Evolutionary conservation across 352 stramenopile species (phyloP), one percentile per base, ranked within the genome.

Genomic region (Phytophthora melonis): DNA sequence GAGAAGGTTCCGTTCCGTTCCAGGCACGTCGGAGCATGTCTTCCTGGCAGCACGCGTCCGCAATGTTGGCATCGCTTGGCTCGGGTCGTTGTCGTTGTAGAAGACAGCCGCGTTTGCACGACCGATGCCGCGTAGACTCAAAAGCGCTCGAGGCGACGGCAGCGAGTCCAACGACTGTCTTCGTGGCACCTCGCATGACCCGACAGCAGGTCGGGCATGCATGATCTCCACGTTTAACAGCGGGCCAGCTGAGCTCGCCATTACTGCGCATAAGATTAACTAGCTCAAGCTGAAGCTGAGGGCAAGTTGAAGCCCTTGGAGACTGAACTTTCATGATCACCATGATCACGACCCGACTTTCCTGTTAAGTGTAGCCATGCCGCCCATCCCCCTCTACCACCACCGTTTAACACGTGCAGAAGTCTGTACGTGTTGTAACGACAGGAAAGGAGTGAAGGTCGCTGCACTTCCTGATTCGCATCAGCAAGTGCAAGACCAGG

Each of bases 41-140:
- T 27, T 5, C 23, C 54, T 70, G 63, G 18, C 39, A 63, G 45
- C 36, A 45, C 49, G 30, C 30, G 6, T 34, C 30, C 6, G 30
- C 25, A 30, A 34, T 9, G 10, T 10, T 34, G 30, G 10, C 30
- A 34, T 34, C 6, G 30, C 30, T 34, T 34, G 30, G 30, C 30
- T 10, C 30, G 30, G 25, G 30, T 34, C 10, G 30, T 34, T 9
- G 30, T 34, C 30, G 30, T 34, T 34, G 30, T 34, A 43, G 11
- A 25, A 27, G 60, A 70, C 61, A 70, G 61, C 6, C 67, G 49
- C 67, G 52, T 74, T 74, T 74, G 53, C 19, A 39, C 30, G 52
- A 49, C 49, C 36, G 36, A 16, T 16, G 36, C 55, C 55, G 30
- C 3, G 53, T 50, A 72, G 68, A 72, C 68, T 75, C 56, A 43